These are phyloP conservation scores for Aristolochia californica DNA, from an alignment of 164 flowering plant genomes.

Conservation along the genomic window DNA sequence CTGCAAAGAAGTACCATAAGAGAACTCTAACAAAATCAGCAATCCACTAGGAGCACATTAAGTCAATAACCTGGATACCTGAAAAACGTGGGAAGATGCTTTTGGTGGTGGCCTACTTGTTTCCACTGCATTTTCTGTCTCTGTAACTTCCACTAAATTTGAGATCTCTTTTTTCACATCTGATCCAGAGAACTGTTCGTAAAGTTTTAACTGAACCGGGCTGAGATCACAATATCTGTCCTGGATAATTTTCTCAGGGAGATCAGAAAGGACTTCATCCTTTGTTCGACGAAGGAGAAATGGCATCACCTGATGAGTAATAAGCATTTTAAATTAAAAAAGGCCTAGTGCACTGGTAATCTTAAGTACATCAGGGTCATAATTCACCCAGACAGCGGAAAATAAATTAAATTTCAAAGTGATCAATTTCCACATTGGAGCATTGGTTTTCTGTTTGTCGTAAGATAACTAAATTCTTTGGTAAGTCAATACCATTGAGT, in stretches of 20 bases:
- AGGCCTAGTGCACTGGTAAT: too few relatives aligned
- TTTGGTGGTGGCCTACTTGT: slow-evolving; percentile 38
- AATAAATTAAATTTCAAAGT: too few relatives aligned
- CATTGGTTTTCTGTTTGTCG: too few relatives aligned
- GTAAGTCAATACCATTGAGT: too few relatives aligned
- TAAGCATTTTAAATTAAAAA: neutral
- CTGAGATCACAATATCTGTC: slow-evolving; percentile 96
- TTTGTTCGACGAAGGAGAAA: slow-evolving; percentile 97
- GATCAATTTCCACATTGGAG: too few relatives aligned
- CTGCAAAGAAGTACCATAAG: slow-evolving; percentile 26
- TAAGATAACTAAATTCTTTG: too few relatives aligned
- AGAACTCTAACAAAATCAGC: neutral
- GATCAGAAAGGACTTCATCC: slow-evolving; percentile 91
- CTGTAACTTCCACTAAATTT: slow-evolving; percentile 41
- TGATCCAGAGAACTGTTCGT: slow-evolving; percentile 92
- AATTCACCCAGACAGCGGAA: too few relatives aligned
- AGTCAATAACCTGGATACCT: slow-evolving; percentile 32
- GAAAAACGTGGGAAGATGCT: slow-evolving; percentile 93
- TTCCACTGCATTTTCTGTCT: slow-evolving; percentile 31
- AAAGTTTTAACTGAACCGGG: slow-evolving; percentile 75
- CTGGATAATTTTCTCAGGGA: slow-evolving; percentile 97
- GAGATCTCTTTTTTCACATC: slow-evolving; percentile 75
- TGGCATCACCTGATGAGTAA: slow-evolving; percentile 77
- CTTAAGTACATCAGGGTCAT: too few relatives aligned
- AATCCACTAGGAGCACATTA: neutral